phyloP scores from a whole-genome alignment of 805 yeast species.

The Candida glaebosa region DNA sequence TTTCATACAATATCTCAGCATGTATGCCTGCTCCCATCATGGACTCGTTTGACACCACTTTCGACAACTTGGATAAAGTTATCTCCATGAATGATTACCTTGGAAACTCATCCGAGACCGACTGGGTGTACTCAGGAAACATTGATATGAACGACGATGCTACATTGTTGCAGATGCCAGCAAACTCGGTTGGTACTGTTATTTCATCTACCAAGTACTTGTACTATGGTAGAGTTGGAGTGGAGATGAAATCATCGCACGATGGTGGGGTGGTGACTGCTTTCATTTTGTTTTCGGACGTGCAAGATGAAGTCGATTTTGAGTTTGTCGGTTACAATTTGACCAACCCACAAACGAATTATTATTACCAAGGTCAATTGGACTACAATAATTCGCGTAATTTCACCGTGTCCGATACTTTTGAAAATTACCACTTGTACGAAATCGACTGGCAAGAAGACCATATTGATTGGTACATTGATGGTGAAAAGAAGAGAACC shows the following conservation, averaged over 20 bases:
- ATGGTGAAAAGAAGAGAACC: constrained; percentile 66
- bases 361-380: constrained; percentile 69
- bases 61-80: constrained; percentile 30
- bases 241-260: constrained; percentile 69
- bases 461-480: constrained; percentile 63
- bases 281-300: constrained; percentile 75
- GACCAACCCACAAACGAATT: constrained; percentile 70
- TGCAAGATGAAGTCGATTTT: constrained; percentile 86
- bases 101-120: constrained; percentile 66
- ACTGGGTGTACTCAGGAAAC: constrained; percentile 71
- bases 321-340: constrained; percentile 81
- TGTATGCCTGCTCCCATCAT: constrained; percentile 89
- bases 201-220: constrained; percentile 73
- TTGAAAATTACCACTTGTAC: constrained; percentile 67
- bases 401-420: constrained; percentile 49
- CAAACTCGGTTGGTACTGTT: constrained; percentile 71
- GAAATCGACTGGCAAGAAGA: constrained; percentile 83
- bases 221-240: constrained; percentile 84
- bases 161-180: constrained; percentile 71
- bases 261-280: constrained; percentile 81
- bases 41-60: constrained; percentile 38
- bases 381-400: constrained; percentile 60
- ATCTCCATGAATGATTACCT: constrained; percentile 38
- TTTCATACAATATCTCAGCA: constrained; percentile 58
- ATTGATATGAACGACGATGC: constrained; percentile 48